A percentile compares a stretch with the other conserved stretches of the same genome.
phyloP scores from a whole-genome alignment of 305 asterid species.

The Fraxinus latifolia region DNA sequence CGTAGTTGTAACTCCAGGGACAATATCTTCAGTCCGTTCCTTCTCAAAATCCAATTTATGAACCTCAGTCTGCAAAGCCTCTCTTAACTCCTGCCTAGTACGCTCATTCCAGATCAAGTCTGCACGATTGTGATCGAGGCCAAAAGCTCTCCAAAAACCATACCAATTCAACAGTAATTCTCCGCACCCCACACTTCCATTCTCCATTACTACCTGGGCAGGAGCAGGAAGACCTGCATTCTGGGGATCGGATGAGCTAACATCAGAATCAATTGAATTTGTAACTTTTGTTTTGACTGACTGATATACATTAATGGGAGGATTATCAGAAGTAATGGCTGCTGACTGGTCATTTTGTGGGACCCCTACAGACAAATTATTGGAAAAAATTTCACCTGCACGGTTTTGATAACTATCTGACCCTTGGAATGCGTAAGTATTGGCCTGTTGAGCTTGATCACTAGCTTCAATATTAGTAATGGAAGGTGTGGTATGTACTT shows the following conservation, averaged over 20 bases:
- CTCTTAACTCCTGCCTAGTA: slow-evolving; percentile 90
- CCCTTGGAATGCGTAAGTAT: slow-evolving; percentile 39
- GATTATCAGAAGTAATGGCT: slow-evolving; percentile 37
- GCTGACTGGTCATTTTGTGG: slow-evolving; percentile 48
- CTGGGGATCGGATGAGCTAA: slow-evolving; percentile 45
- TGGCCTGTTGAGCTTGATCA: slow-evolving; percentile 46
- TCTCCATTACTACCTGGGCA: slow-evolving; percentile 88
- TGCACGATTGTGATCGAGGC: slow-evolving; percentile 95
- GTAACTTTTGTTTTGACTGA: slow-evolving; percentile 45
- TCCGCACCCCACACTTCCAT: slow-evolving; percentile 92
- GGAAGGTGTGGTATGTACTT: slow-evolving; percentile 45
- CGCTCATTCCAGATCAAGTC: slow-evolving; percentile 99
- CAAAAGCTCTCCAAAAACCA: slow-evolving; percentile 94
- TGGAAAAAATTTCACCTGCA: slow-evolving; percentile 42
- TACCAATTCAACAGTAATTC: slow-evolving; percentile 92
- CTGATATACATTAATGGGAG: slow-evolving; percentile 36
- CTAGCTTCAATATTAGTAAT: slow-evolving; percentile 46
- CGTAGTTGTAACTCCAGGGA: slow-evolving; percentile 65
- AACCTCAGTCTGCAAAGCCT: slow-evolving; percentile 94
- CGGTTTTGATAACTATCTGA: slow-evolving; percentile 48
- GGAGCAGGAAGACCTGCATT: slow-evolving; percentile 72
- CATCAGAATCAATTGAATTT: slow-evolving; percentile 43
- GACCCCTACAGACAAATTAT: slow-evolving; percentile 38
- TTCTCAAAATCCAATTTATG: slow-evolving; percentile 91
- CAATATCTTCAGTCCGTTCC: slow-evolving; percentile 92